Evolutionary conservation across 78 protist species (phyloP).

Genomic region (Monocercomonoides exilis): DNA sequence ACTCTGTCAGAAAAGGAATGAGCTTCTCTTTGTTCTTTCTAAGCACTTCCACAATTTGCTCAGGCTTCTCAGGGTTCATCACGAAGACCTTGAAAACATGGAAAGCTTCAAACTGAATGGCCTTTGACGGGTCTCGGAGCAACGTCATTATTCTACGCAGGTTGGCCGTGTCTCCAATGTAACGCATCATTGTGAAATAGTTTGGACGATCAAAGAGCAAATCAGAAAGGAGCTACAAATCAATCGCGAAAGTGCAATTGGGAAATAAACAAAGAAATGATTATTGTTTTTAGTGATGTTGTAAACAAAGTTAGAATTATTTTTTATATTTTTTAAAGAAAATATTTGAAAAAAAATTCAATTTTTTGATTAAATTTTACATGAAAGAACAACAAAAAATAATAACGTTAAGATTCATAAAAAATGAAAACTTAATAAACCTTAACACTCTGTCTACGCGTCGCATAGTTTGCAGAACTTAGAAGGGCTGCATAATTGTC

Average conservation of each 20-base stretch:
- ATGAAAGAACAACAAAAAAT: neutral
- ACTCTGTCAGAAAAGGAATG: constrained; percentile 62
- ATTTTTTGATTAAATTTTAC: too few species aligned
- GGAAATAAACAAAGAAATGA: too few species aligned
- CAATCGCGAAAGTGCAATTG: neutral
- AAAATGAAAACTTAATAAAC: constrained; percentile 15
- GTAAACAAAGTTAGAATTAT: too few species aligned
- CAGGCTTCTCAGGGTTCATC: constrained; percentile 89
- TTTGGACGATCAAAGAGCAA: constrained; percentile 81
- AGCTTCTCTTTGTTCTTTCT: constrained; percentile 69
- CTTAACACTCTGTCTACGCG: constrained; percentile 76
- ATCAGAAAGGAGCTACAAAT: constrained; percentile 73
- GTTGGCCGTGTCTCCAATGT: constrained; percentile 63
- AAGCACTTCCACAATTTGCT: constrained; percentile 59
- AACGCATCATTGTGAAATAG: constrained; percentile 74
- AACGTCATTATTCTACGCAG: constrained; percentile 82
- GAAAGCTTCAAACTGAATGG: constrained; percentile 92
- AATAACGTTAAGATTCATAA: neutral
- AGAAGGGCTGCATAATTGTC: constrained; percentile 47
- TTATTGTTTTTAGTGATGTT: too few species aligned
- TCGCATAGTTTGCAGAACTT: constrained; percentile 68
- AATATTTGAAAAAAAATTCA: too few species aligned
- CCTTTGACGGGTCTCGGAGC: constrained; percentile 55
- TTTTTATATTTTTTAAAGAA: too few species aligned
- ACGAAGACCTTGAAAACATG: constrained; percentile 95